Base-by-base conservation (phyloP, 495 filamentous ascomycete genomes). In the Tuber aestivum region DNA sequence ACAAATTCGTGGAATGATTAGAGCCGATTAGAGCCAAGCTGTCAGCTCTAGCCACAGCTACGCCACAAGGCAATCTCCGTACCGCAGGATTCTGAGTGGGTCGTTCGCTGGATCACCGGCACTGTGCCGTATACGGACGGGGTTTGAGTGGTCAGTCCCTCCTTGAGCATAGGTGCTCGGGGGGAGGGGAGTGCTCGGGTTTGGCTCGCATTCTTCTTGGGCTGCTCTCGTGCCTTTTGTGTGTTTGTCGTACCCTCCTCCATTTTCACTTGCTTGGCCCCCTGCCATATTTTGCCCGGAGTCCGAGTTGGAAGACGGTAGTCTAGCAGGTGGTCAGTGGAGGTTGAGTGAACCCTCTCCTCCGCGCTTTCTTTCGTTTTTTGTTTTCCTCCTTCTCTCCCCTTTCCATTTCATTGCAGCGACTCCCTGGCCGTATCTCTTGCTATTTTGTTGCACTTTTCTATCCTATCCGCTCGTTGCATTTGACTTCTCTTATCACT, bases 11-110 rank as follows among this genome's bases (percentile, higher is more conserved):
- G 48, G 48, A 23, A 23, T 27, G 9, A 10, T 56, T 27, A n/a
- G n/a, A n/a, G n/a, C n/a, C n/a, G n/a, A n/a, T n/a, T 32, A 12
- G 27, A 65, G 56, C 56, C 16, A 32, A 65, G 35, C 14, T 32
- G 12, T 35, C 27, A 20, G 18, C 27, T 32, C 56, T 35, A 65
- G 56, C 56, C 56, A 61, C 56, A 61, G n/a, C 10, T 16, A 61
- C 56, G 56, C 56, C n/a, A 65, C 56, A 65, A 6, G 56, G 56
- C 56, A 65, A 65, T 65, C 14, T 65, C 56, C 56, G 56, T 65
- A 18, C 56, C 12, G 27, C 56, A 35, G 56, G 27, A 16, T 16
- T 65, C 32, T 16, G 56, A 32, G 3, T 32, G 48, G 48, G 48
- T n/a, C 48, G 3, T 56, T 56, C 48, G n/a, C 48, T 56, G 9